Base-by-base conservation (phyloP, 257 asterid genomes). In the Nicotiana knightiana region DNA sequence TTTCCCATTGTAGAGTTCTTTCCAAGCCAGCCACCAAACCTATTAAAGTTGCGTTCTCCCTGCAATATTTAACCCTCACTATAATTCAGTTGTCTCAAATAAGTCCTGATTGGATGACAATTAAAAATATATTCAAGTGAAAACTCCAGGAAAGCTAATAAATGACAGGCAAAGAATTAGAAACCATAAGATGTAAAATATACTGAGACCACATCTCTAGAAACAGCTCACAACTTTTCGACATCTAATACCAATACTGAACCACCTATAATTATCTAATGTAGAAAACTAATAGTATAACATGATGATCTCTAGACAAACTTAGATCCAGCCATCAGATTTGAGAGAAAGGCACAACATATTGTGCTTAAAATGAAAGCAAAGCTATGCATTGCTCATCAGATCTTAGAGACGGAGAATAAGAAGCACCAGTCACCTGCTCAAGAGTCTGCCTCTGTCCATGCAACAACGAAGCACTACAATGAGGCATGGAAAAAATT, bases 21-120 rank as follows among this genome's bases (percentile, higher is more conserved):
- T 54, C 99, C 99, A 76, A 96, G 91, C 99, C 99, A 96, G 59
- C 99, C 98, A 86, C 98, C 99, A 90, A 96, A 96, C 79, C 98
- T 92, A 84, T 91, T 96, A 88, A 82, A 96, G 89, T 94, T 94
- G 85, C 93, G 97, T 80, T 94, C 99, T 33, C 99, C 98, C 99
- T 96, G 89, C 68, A 85, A 81, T 83, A 82, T 53, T 54, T 70
- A 62, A 79, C 48, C 13, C n/a, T 76, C 67, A 82, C 77, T 54
- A 35, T 18, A 76, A 48, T 37, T 48, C 63, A 51, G 46, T 35
- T 16, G 54, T 10, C 26, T 24, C 30, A 63, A 59, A 65, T 67
- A 33, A 37, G 48, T 39, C 65, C 33, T 7, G 33, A 62, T 59
- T 58, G 81, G 73, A 64, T 70, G 61, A 6, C 21, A 46, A 71